A percentile compares a stretch with the other conserved stretches of the same genome.
Evolutionary conservation across 2,329 filamentous ascomycete genomes (phyloP).

Genomic region (Exophiala aquamarina): DNA sequence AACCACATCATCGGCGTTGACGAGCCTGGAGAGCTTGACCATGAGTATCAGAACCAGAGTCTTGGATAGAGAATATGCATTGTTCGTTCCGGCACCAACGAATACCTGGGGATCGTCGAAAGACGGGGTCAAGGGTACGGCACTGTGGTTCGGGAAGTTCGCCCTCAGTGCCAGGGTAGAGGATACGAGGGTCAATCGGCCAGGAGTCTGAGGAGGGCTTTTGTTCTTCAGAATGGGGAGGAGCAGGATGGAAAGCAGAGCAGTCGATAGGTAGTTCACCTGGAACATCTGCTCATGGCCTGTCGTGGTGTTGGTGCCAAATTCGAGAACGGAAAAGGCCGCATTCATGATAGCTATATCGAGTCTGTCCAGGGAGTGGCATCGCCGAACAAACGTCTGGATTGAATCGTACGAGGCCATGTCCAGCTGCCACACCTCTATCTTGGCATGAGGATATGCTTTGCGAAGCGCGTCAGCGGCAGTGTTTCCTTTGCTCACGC

Average conservation of each 20-base stretch:
- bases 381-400: slow-evolving; percentile 34
- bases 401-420: slow-evolving; percentile 37
- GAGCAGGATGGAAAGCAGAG: slow-evolving; percentile 26
- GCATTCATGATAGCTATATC: slow-evolving; percentile 43
- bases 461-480: slow-evolving; percentile 29
- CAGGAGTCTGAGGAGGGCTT: not conserved
- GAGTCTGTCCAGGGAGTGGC: slow-evolving; percentile 30
- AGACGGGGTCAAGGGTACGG: not conserved
- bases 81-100: not conserved
- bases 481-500: slow-evolving; percentile 34
- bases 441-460: slow-evolving; percentile 33
- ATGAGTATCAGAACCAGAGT: not conserved
- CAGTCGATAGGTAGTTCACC: slow-evolving; percentile 30
- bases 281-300: slow-evolving; percentile 43
- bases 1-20: not conserved
- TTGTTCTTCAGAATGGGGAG: slow-evolving; percentile 29
- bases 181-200: not conserved
- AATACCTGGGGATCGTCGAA: not conserved
- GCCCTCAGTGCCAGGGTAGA: not conserved
- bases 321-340: slow-evolving; percentile 38
- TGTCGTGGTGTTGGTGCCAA: not conserved
- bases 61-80: not conserved
- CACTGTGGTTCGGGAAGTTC: not conserved
- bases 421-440: slow-evolving; percentile 43
- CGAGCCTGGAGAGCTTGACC: not conserved